These are phyloP conservation scores for Oehlia diaphana DNA, from an alignment of 192 early-diverging fungal species.

Conservation along the genomic window DNA sequence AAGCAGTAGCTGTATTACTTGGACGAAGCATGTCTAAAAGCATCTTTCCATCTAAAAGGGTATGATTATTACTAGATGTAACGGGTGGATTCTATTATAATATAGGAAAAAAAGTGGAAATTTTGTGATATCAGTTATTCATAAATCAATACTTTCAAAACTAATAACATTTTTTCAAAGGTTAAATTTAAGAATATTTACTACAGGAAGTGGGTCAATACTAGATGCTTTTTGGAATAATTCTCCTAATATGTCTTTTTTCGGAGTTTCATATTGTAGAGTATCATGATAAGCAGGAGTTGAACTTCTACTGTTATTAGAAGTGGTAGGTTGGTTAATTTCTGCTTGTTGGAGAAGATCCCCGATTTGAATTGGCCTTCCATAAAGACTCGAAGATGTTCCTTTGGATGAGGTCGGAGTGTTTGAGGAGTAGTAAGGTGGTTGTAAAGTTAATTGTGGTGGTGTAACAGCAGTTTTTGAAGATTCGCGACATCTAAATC, in stretches of 20 bases:
- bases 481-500: slow-evolving; percentile 16
- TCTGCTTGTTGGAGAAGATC: slow-evolving; percentile 15
- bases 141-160: not conserved
- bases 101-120: not conserved
- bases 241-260: slow-evolving; percentile 6
- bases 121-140: slow-evolving; percentile 6
- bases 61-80: not conserved
- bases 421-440: slow-evolving; percentile 2
- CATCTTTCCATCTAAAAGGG: slow-evolving; percentile 16
- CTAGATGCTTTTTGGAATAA: slow-evolving; percentile 6
- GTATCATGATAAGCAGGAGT: not conserved
- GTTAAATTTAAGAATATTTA: not conserved
- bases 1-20: not conserved
- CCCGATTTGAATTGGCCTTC: slow-evolving; percentile 15
- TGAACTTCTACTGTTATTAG: not conserved
- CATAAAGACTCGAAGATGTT: slow-evolving; percentile 20
- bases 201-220: not conserved
- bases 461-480: slow-evolving; percentile 6
- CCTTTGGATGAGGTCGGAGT: slow-evolving; percentile 5
- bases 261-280: not conserved
- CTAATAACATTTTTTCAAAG: not conserved
- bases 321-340: slow-evolving; percentile 12
- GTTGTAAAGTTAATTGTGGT: slow-evolving; percentile 13
- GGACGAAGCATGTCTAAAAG: slow-evolving; percentile 14
- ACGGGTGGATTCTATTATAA: not conserved